Conservation (phyloP, 352 stramenopile genomes). For the Globisporangium cystogenes region DNA sequence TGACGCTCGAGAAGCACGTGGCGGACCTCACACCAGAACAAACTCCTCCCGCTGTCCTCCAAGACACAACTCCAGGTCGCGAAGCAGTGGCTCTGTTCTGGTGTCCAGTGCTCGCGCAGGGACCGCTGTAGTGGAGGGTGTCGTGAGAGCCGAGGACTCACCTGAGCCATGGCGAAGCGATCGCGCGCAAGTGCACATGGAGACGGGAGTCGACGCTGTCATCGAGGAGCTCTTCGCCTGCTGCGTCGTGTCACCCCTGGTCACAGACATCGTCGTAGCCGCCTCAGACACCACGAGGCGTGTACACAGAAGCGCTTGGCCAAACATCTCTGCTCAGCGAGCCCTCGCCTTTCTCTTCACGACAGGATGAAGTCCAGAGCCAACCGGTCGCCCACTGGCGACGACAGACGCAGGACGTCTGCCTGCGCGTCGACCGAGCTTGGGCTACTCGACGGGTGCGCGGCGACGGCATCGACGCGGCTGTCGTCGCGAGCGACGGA, state of each 20-base stretch:
- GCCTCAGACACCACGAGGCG: no score
- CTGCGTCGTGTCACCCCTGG: background rate
- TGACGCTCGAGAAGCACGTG: no score
- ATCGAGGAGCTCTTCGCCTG: background rate
- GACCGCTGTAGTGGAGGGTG: background rate
- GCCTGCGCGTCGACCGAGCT: background rate
- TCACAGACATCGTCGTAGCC: background rate
- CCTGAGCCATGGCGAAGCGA: no score
- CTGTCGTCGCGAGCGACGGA: background rate
- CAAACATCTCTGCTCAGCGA: background rate
- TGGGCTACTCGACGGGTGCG: background rate
- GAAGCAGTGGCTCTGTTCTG: no score
- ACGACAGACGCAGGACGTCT: background rate
- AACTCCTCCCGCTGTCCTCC: no score
- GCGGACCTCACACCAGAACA: no score
- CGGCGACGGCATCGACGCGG: background rate
- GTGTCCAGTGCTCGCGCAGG: no score
- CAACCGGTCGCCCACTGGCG: background rate
- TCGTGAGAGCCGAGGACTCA: no score
- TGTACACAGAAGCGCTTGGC: background rate
- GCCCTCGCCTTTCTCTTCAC: background rate
- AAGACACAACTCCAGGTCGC: no score
- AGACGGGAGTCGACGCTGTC: background rate
- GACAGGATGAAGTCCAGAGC: conserved; percentile 9
- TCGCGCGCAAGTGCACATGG: no score